phyloP scores from a whole-genome alignment of 768 basidiomycete species.

The Rhizopogon rudus region DNA sequence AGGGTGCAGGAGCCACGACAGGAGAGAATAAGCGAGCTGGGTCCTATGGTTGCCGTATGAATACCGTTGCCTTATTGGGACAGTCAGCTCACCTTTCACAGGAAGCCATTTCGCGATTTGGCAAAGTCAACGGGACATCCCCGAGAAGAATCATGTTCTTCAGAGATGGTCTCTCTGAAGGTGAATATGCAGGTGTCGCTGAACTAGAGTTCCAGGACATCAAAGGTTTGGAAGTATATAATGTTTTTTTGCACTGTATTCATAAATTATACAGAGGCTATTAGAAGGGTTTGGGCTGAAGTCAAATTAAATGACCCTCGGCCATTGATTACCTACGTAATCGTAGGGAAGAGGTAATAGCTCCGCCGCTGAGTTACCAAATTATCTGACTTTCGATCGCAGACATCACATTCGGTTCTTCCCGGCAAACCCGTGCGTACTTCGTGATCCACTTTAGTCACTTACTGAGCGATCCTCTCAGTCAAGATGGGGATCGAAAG shows the following conservation, averaged over 20 bases:
- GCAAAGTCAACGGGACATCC: slow-evolving; percentile 3
- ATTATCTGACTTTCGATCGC: neutral
- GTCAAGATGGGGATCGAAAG: slow-evolving; percentile 25
- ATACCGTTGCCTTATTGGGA: slow-evolving; percentile 5
- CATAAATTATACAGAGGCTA: slow-evolving; percentile 16
- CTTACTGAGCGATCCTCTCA: slow-evolving; percentile 4
- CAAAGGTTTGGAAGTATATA: slow-evolving; percentile 26
- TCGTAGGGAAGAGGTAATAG: slow-evolving; percentile 55
- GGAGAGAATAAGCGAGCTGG: slow-evolving; percentile 42
- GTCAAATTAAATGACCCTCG: slow-evolving; percentile 4
- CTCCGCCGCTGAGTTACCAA: neutral
- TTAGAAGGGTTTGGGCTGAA: slow-evolving; percentile 22
- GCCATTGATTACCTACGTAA: slow-evolving; percentile 48
- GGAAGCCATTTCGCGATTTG: slow-evolving; percentile 6
- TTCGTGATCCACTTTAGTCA: neutral
- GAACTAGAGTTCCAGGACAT: slow-evolving; percentile 42
- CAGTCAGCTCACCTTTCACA: neutral
- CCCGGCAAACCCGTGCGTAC: slow-evolving; percentile 21
- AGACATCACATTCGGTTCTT: slow-evolving; percentile 56
- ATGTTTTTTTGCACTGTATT: neutral
- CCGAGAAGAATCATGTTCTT: slow-evolving; percentile 39
- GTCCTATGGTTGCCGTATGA: slow-evolving; percentile 32
- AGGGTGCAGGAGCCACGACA: slow-evolving; percentile 41
- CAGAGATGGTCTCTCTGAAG: slow-evolving; percentile 50
- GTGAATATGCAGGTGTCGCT: slow-evolving; percentile 39